Base-by-base conservation (phyloP, 768 basidiomycete genomes). In the Leucocoprinus birnbaumii region DNA sequence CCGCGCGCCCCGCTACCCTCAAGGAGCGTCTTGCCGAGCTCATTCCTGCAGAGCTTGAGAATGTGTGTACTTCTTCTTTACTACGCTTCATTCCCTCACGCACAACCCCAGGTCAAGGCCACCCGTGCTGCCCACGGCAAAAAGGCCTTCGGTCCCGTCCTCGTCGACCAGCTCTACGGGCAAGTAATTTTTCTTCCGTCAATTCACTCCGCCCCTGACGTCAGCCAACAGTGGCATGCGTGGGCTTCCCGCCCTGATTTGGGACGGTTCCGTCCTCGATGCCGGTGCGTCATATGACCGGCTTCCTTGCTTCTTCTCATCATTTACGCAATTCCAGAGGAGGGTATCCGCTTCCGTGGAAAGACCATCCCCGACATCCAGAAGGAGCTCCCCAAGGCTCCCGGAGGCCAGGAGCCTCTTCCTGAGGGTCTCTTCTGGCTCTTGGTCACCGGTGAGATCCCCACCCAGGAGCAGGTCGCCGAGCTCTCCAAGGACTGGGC, bases 211-310 rank as follows among this genome's bases (percentile, higher is more conserved):
- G 25, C 16, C 25, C 24, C 44, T 54, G n/a, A 24, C 45, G 49
- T 53, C 46, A 60, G 43, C 56, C 50, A 55, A 34, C 58, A 93
- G 90, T 62, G 91, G 91, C 51, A 91, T 93, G 89, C 79, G 90
- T 59, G 89, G 91, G 58, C 80, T 92, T 46, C 91, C 95, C 61
- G 94, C 94, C 51, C 84, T 98, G 62, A 93, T 98, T 63, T 98
- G 96, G 96, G 96, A 98, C 61, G 96, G 91, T 58, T 98, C 96
- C 53, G 96, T 98, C 57, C 86, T 98, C 59, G 96, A 98, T 68
- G 84, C 96, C 51, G 88, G 91, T 88, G 51, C 55, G 82, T 71
- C 56, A 41, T 25, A 16, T 58, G 19, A 44, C 37, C 54, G 16
- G 5, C 24, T 8, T 43, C 45, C 6, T 48, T 14, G 10, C 34